A percentile compares a stretch with the other conserved stretches of the same genome.
Evolutionary conservation across 78 protist species (phyloP).

Genomic region (Tieghemostelium lacteum): DNA sequence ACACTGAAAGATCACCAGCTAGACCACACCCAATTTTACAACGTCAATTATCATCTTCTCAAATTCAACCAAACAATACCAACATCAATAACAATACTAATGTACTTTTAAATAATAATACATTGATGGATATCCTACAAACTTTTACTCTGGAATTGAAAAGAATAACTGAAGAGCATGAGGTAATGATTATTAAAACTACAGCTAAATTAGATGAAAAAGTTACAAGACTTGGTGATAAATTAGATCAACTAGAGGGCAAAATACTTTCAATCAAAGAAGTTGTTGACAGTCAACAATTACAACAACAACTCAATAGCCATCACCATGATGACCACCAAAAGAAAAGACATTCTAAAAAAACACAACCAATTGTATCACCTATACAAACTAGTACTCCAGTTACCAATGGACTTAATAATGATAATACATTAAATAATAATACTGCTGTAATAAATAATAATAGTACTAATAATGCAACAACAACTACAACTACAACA

Average conservation of each 20-base stretch:
- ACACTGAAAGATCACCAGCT: neutral
- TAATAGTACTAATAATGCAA: neutral
- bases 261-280: conserved; percentile 31
- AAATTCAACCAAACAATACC: neutral
- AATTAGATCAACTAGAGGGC: conserved; percentile 50
- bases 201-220: conserved; percentile 54
- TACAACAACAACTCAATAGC: conserved; percentile 16
- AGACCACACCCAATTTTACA: neutral
- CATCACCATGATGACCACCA: conserved; percentile 11
- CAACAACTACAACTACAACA: neutral
- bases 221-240: conserved; percentile 50
- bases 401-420: neutral
- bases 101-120: neutral
- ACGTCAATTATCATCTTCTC: neutral
- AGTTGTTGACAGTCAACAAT: conserved; percentile 21
- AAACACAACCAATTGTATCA: neutral
- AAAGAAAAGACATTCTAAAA: neutral
- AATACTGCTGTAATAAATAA: neutral
- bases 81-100: neutral
- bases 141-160: conserved; percentile 37
- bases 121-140: conserved; percentile 14
- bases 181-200: conserved; percentile 35
- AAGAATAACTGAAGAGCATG: conserved; percentile 34
- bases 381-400: neutral
- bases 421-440: neutral